A percentile compares a stretch with the other conserved stretches of the same genome.
Conservation (phyloP, 257 asterid genomes). For the Linaria vulgaris region DNA sequence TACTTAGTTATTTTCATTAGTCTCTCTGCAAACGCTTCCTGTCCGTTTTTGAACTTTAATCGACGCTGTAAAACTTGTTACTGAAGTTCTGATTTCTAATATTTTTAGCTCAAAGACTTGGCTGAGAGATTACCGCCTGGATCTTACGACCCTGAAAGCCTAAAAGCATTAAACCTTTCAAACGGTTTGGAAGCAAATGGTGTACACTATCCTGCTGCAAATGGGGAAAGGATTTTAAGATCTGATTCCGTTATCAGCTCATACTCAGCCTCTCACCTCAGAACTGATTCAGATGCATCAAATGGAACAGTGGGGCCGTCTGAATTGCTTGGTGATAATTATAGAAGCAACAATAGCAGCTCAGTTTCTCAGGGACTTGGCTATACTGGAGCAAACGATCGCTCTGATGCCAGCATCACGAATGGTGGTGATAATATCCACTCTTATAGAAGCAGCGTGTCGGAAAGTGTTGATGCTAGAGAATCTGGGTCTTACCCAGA, state of each 20-base stretch:
- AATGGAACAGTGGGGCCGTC: constrained; percentile 36
- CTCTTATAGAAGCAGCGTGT: constrained; percentile 40
- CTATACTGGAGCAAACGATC: constrained; percentile 43
- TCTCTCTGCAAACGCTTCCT: neutral
- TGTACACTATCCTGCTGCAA: constrained; percentile 35
- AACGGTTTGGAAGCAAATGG: constrained; percentile 69
- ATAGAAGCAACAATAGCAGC: constrained; percentile 34
- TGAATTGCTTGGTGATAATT: constrained; percentile 32
- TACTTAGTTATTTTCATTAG: neutral
- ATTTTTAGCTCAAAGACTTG: constrained; percentile 87
- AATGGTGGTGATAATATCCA: constrained; percentile 50
- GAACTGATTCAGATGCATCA: constrained; percentile 35
- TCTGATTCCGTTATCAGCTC: constrained; percentile 40
- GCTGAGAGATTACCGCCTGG: constrained; percentile 92
- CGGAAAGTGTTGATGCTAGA: constrained; percentile 44
- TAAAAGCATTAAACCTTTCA: constrained; percentile 59
- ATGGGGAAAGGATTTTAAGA: constrained; percentile 55
- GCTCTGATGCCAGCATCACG: constrained; percentile 38
- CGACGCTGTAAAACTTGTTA: constrained; percentile 4
- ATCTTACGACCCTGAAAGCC: constrained; percentile 63
- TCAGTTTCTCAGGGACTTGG: constrained; percentile 38
- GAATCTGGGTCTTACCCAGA: constrained; percentile 44
- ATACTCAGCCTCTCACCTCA: constrained; percentile 39
- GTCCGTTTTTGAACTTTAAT: too few relatives aligned
- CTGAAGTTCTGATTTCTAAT: constrained; percentile 16